Percentiles rank a stretch among this genome's conserved stretches.
Evolutionary conservation across 2,329 filamentous ascomycete genomes (phyloP).

Genomic region (Exophiala lecanii-corni): DNA sequence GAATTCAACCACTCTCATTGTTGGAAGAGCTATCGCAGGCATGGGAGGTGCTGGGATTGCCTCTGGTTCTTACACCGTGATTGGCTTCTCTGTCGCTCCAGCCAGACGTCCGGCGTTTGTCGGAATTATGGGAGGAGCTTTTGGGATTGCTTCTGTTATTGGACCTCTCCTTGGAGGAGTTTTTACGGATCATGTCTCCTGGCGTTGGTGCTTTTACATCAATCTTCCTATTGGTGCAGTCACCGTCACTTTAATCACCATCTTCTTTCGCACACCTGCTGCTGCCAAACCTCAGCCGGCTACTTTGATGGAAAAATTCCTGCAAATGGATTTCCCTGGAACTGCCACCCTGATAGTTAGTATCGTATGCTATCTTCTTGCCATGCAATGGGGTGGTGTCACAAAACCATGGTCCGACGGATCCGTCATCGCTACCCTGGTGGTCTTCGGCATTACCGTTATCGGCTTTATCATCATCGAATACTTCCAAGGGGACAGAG

Average conservation of each 20-base stretch:
- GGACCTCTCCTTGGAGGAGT: constrained; percentile 31
- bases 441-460: constrained; percentile 39
- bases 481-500: constrained; percentile 36
- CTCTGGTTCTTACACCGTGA: constrained; percentile 41
- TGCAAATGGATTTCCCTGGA: constrained; percentile 45
- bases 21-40: constrained; percentile 37
- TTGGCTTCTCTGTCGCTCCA: constrained; percentile 44
- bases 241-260: constrained; percentile 24
- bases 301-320: constrained; percentile 34
- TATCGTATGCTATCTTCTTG: constrained; percentile 41
- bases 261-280: constrained; percentile 30
- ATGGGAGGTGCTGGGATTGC: constrained; percentile 34
- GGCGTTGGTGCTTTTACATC: constrained; percentile 37
- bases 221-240: constrained; percentile 33
- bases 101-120: constrained; percentile 46
- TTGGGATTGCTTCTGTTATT: constrained; percentile 29
- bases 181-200: constrained; percentile 31
- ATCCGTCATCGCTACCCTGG: constrained; percentile 44
- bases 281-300: constrained; percentile 24
- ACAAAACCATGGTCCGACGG: constrained; percentile 34
- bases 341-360: constrained; percentile 37
- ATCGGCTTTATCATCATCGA: constrained; percentile 35
- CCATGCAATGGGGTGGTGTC: constrained; percentile 43
- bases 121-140: constrained; percentile 28
- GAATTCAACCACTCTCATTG: constrained; percentile 33